A percentile compares a stretch with the other conserved stretches of the same genome.
Conservation (phyloP, 179 eudicot species). For the Spergularia azorica region DNA sequence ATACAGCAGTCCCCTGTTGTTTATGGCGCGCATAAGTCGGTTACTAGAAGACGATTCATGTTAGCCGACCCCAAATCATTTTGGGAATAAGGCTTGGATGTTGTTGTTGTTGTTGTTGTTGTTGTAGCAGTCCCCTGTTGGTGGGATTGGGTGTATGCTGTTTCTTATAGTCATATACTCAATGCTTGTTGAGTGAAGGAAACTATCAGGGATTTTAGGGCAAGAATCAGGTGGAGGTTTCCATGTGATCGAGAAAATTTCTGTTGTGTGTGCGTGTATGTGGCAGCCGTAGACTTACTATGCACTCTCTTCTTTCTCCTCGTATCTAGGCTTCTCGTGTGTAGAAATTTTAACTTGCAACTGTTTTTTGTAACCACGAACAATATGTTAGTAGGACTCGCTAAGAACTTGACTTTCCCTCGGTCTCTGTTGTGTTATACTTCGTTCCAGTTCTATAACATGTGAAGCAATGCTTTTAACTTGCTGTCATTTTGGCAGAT, state of each 20-base stretch:
- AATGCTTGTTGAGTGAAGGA: neutral
- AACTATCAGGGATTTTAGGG: neutral
- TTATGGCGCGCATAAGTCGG: too few species aligned
- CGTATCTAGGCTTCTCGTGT: neutral
- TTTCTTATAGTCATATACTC: neutral
- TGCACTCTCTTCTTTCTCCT: neutral
- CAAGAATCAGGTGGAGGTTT: neutral
- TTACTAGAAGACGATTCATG: too few species aligned
- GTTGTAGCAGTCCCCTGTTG: neutral
- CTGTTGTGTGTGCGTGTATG: neutral
- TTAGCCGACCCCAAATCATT: too few species aligned
- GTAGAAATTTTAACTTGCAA: neutral
- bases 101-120: too few species aligned
- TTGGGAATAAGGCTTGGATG: too few species aligned
- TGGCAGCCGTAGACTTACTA: neutral
- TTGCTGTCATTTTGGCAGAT: conserved; percentile 54
- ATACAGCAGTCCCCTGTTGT: neutral
- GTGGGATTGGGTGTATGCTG: too few species aligned
- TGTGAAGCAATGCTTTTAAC: neutral
- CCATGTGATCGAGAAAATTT: neutral
- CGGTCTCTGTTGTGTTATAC: neutral
- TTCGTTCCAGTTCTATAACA: neutral
- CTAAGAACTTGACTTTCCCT: neutral
- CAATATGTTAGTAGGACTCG: too few species aligned
- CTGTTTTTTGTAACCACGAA: neutral